Conservation (phyloP, 148 eudicot genomes). For the Drosera capensis region DNA sequence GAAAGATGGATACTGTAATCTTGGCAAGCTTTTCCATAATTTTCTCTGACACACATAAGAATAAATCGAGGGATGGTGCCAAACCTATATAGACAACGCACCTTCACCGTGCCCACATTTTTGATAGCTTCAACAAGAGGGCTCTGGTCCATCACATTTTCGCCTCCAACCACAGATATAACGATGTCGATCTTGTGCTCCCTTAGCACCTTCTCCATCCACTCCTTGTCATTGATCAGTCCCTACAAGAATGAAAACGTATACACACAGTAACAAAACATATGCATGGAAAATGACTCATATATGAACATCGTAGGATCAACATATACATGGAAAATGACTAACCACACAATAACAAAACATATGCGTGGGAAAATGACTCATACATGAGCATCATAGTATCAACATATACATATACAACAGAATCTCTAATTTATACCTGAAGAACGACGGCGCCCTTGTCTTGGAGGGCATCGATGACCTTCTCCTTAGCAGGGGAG, state of each 20-base stretch:
- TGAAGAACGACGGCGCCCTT: constrained; percentile 30
- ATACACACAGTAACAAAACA: background rate
- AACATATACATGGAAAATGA: no score
- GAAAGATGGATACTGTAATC: no score
- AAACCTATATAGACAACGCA: constrained; percentile 2
- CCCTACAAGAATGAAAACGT: constrained; percentile 26
- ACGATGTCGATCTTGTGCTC: constrained; percentile 40
- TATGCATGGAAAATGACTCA: no score
- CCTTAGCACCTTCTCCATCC: constrained; percentile 29
- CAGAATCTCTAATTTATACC: constrained; percentile 7
- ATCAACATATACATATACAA: background rate
- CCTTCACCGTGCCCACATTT: constrained; percentile 41
- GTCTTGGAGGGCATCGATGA: constrained; percentile 24
- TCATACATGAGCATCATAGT: no score
- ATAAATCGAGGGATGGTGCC: background rate
- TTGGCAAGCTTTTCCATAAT: no score
- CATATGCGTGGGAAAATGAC: no score
- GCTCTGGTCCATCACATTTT: constrained; percentile 29
- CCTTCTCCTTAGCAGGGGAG: constrained; percentile 16
- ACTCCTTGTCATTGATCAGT: constrained; percentile 16
- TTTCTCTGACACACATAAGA: background rate
- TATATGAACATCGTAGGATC: no score
- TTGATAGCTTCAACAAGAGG: constrained; percentile 33
- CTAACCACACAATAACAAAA: no score
- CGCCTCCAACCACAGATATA: constrained; percentile 44